Evolutionary conservation across 371 early-diverging fungal species (phyloP).

Genomic region (Mortierella sp.): DNA sequence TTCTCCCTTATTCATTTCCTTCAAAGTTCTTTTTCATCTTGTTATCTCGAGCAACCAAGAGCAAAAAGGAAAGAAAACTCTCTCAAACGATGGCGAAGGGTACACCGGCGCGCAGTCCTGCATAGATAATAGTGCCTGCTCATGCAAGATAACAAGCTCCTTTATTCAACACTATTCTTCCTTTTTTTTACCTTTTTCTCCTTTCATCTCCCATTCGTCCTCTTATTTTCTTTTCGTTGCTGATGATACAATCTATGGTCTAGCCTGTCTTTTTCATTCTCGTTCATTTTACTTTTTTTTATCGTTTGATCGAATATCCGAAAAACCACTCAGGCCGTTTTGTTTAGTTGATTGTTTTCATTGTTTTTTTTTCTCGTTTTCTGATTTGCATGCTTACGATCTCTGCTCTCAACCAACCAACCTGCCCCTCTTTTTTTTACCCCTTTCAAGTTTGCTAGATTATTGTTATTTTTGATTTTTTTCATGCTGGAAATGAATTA

Average conservation of each 20-base stretch:
- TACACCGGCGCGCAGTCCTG: neutral
- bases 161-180: neutral
- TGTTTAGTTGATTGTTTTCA: too few relatives aligned
- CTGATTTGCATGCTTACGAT: neutral
- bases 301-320: neutral
- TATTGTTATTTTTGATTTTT: neutral
- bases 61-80: neutral
- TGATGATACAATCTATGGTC: neutral
- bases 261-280: neutral
- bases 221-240: neutral
- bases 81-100: too few relatives aligned
- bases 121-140: neutral
- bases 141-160: neutral
- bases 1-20: neutral
- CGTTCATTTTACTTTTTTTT: too few relatives aligned
- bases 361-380: neutral
- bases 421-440: neutral
- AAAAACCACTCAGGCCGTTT: neutral
- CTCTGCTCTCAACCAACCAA: constrained; percentile 14
- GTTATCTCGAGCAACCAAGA: neutral
- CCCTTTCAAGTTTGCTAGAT: neutral
- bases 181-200: neutral
- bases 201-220: neutral
- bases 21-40: neutral
- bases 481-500: neutral